Evolutionary conservation across 805 yeast genomes (phyloP), one percentile per base, ranked within the genome.

Genomic region (Yarrowia alimentaria): DNA sequence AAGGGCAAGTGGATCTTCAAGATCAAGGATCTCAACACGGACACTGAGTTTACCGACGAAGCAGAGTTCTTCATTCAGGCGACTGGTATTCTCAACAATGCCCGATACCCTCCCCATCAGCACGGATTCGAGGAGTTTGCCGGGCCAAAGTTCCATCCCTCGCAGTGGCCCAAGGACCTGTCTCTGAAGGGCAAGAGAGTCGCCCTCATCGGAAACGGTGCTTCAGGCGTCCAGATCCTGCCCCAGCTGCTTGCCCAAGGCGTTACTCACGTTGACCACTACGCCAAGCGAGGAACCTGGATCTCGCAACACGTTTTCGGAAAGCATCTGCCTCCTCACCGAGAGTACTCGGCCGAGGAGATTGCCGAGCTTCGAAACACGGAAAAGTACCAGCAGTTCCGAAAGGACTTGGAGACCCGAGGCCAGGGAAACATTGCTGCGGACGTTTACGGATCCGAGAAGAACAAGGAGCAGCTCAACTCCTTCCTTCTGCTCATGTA

Each of bases 371-470:
- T 60, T 26, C 45, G 33, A 13, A 52, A 54, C 52, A 54, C 60
- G 4, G 56, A 55, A 19, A 37, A 43, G 22, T 59, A 56, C 29
- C 53, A 53, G 24, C 40, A 51, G 32, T 60, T 55, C 51, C 55
- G 63, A 31, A 60, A 60, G 49, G 57, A 49, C 11, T 47, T 60
- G 24, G 64, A 60, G 34, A 40, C 48, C 26, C 24, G 34, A 20
- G 34, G 28, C 16, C 47, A 33, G 31, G 51, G 51, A 1, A 45
- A 45, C 29, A 22, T 57, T 50, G 37, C 22, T 37, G 3, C 26
- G 13, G 34, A 34, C 16, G 53, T 51, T 11, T 25, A 40, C 16
- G 51, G 49, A 12, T 51, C 53, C 14, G 31, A 28, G 18, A 21
- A 13, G 11, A 40, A 51, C 53, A 31, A 31, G 25, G 25, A 21